Base-by-base conservation (phyloP, 176 grass and related monocot genomes). In the Triticum turgidum region DNA sequence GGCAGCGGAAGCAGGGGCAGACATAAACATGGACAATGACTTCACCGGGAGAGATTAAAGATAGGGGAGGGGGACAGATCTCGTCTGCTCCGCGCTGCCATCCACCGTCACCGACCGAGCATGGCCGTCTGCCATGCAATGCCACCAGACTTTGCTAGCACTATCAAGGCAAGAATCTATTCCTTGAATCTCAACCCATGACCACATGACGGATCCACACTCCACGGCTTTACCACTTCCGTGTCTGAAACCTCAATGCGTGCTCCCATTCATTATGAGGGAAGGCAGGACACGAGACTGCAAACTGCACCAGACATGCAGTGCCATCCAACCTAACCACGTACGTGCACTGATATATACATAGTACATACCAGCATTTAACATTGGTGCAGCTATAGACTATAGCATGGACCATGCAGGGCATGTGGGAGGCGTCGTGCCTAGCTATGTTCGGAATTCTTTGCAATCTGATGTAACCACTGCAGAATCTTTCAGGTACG, bases 401-500 rank as follows among this genome's bases (percentile, higher is more conserved):
- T 6, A 54, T 18, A 0, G 15, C 18, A 20, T 21, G 54, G 54
- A 8, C 18, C 17, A 58, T 58, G 3, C 54, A 58, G 27, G 1
- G 17, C 54, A 58, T 54, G 51, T 6, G 6, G 18, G 14, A 6
- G 49, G 18, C 0, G 54, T 8, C 54, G 18, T 58, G 18, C 54
- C 54, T 58, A 21, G 54, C 54, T 58, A 21, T 3, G 54, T 58
- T 21, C 0, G 54, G 54, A 8, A 58, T 58, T 58, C 61, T 87
- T 47, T 87, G 44, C 32, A 51, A 51, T 39, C 66, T 73, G 12
- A 20, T 11, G 35, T 27, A 25, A 47, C 81, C 21, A 34, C 61
- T 11, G 34, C 24, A 76, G 77, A 86, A 90, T 68, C 61, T 83
- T 87, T 87, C 80, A 87, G 82, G 54, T 29, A 84, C 56, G 54